These are phyloP conservation scores for Nasturtium officinale DNA, from an alignment of 345 rosid species.

Conservation along the genomic window DNA sequence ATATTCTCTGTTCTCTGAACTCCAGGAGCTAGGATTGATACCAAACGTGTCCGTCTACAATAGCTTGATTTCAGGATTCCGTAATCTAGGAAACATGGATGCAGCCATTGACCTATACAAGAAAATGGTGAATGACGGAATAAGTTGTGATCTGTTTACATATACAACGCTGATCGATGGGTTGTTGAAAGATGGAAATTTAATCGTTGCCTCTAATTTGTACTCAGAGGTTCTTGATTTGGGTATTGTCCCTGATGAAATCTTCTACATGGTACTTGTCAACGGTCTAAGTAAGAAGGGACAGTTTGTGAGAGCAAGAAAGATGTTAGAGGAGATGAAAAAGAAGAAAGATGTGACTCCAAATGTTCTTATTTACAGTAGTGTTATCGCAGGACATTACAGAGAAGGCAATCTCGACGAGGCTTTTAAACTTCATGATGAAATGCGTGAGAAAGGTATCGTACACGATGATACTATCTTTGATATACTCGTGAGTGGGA, in stretches of 20 bases:
- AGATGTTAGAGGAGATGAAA: constrained; percentile 63
- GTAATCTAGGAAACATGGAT: constrained; percentile 24
- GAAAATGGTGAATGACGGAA: constrained; percentile 55
- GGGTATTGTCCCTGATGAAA: constrained; percentile 62
- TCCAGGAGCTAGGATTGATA: constrained; percentile 57
- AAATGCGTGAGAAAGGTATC: constrained; percentile 80
- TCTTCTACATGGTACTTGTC: constrained; percentile 54
- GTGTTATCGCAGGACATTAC: constrained; percentile 63
- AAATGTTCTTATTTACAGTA: constrained; percentile 55
- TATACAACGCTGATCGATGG: constrained; percentile 83
- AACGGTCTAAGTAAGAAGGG: constrained; percentile 63
- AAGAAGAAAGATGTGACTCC: constrained; percentile 49
- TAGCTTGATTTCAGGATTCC: constrained; percentile 57
- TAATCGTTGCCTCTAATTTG: constrained; percentile 57
- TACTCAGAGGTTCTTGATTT: constrained; percentile 63
- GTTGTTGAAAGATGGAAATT: constrained; percentile 58
- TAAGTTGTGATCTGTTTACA: constrained; percentile 59
- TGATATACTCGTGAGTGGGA: constrained; percentile 60
- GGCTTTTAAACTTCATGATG: constrained; percentile 69
- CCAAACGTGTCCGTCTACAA: constrained; percentile 64
- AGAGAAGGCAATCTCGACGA: constrained; percentile 66
- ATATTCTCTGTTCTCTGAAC: constrained; percentile 54
- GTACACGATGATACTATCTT: constrained; percentile 59
- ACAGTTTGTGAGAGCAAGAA: constrained; percentile 59
- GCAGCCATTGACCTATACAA: constrained; percentile 37